Evolutionary conservation across 2,329 filamentous ascomycete genomes (phyloP).

Genomic region (Ophiosphaerella herpotricha): DNA sequence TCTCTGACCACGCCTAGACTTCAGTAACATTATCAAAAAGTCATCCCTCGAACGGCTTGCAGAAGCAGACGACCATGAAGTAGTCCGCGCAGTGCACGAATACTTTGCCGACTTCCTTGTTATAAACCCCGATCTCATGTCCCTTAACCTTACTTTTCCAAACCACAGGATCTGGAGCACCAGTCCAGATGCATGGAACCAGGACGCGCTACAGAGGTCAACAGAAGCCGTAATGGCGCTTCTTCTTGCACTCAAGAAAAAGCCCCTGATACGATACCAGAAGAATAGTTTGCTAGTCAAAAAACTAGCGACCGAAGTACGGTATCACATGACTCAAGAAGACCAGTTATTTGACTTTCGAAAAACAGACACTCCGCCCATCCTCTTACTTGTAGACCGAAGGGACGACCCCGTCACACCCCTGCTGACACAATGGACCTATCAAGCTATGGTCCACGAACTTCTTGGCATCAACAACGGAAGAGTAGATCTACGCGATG

Average conservation of each 20-base stretch:
- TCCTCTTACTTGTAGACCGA: slow-evolving; percentile 86
- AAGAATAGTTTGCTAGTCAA: slow-evolving; percentile 88
- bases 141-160: slow-evolving; percentile 73
- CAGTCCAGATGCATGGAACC: slow-evolving; percentile 85
- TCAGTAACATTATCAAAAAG: slow-evolving; percentile 97
- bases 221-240: slow-evolving; percentile 86
- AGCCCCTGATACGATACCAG: slow-evolving; percentile 89
- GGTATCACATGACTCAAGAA: slow-evolving; percentile 92
- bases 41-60: slow-evolving; percentile 91
- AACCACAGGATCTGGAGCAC: slow-evolving; percentile 79
- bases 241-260: slow-evolving; percentile 91
- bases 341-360: slow-evolving; percentile 96
- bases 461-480: slow-evolving; percentile 92
- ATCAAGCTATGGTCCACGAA: slow-evolving; percentile 99
- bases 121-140: slow-evolving; percentile 92
- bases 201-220: slow-evolving; percentile 81
- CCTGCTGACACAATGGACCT: slow-evolving; percentile 95
- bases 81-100: slow-evolving; percentile 91
- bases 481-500: slow-evolving; percentile 83
- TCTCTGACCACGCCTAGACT: slow-evolving; percentile 59
- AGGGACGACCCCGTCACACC: slow-evolving; percentile 95
- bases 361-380: slow-evolving; percentile 90
- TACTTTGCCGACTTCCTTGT: slow-evolving; percentile 96
- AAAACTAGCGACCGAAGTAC: slow-evolving; percentile 89
- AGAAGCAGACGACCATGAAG: slow-evolving; percentile 96